phyloP scores from a whole-genome alignment of 306 rosid species.

The Cicer arietinum region DNA sequence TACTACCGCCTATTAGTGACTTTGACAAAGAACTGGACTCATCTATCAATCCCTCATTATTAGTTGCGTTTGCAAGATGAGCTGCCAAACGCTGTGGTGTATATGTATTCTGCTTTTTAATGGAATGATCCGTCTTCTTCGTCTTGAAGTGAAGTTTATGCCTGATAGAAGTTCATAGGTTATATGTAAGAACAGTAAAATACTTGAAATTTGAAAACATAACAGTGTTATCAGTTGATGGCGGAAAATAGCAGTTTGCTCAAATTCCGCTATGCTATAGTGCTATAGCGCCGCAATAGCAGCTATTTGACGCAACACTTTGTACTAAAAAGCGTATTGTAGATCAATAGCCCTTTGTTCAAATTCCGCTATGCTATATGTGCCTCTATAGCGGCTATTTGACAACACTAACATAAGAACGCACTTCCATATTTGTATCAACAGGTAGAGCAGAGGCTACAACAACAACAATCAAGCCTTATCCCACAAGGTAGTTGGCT shows the following conservation, averaged over 20 bases:
- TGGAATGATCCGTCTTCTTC: constrained; percentile 59
- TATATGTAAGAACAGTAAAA: constrained; percentile 35
- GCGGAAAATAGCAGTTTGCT: no score
- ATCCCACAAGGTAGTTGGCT: background rate
- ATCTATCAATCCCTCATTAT: constrained; percentile 70
- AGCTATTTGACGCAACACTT: no score
- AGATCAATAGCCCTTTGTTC: no score
- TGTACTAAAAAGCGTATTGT: no score
- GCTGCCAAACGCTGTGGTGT: constrained; percentile 47
- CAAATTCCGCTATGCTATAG: no score
- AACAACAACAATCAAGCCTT: background rate
- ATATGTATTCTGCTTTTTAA: constrained; percentile 58
- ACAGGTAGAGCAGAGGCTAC: constrained; percentile 13
- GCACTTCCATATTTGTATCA: constrained; percentile 10
- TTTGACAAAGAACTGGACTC: constrained; percentile 69
- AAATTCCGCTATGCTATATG: no score
- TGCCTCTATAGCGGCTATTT: no score
- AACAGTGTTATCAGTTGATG: background rate
- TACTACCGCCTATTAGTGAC: constrained; percentile 85
- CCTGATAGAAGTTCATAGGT: constrained; percentile 56
- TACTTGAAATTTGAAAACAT: constrained; percentile 25
- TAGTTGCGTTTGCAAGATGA: constrained; percentile 54
- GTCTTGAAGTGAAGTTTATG: constrained; percentile 74
- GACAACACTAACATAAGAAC: background rate
- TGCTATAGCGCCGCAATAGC: no score